phyloP scores from a whole-genome alignment of 23 red algal genomes.

The Gracilaria domingensis region DNA sequence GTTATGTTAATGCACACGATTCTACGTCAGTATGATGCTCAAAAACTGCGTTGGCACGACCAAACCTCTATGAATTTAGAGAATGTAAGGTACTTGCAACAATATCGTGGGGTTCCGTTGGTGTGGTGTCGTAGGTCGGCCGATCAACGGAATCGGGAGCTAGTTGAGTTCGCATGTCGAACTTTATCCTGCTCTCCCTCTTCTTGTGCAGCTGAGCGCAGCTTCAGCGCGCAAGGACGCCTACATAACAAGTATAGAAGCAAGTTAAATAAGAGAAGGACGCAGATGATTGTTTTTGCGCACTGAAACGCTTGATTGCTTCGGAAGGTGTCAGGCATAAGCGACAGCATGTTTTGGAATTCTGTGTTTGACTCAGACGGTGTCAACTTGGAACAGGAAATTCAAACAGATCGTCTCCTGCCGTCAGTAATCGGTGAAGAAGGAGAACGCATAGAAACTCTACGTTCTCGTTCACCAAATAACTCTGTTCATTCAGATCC shows the following conservation, averaged over 20 bases:
- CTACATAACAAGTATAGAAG: background rate
- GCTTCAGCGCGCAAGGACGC: background rate
- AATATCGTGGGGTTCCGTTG: no score
- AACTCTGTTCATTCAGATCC: no score
- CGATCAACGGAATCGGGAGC: background rate
- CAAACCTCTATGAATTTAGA: background rate
- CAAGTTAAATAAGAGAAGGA: background rate
- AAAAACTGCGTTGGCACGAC: background rate
- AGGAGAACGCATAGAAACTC: no score
- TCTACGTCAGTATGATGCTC: background rate
- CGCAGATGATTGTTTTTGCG: slow-evolving; percentile 8
- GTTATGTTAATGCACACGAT: background rate
- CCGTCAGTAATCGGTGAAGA: no score
- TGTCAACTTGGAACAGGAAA: no score
- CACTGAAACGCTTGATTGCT: slow-evolving; percentile 33
- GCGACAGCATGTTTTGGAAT: no score
- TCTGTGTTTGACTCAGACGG: no score
- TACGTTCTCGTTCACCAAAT: no score
- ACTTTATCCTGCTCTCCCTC: slow-evolving; percentile 18
- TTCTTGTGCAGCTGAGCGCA: background rate
- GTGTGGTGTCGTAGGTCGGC: background rate
- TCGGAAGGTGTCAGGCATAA: background rate
- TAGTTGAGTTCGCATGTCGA: slow-evolving; percentile 23
- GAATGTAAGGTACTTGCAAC: no score
- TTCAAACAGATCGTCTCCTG: no score